A percentile compares a stretch with the other conserved stretches of the same genome.
These are phyloP conservation scores for Grigorovia yakushimaensis DNA, from an alignment of 805 yeast species.

Conservation along the genomic window DNA sequence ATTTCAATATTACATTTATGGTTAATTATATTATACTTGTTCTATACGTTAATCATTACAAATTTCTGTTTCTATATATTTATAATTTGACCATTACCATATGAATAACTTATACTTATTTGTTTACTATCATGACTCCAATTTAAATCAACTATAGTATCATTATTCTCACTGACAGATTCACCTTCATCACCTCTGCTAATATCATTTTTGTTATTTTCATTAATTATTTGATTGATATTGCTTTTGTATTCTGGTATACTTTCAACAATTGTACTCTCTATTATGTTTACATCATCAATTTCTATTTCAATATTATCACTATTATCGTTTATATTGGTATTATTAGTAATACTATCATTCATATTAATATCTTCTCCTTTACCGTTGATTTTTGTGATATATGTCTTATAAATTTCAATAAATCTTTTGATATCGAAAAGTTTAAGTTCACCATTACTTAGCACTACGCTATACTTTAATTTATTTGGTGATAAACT, in stretches of 20 bases:
- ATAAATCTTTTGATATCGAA: slow-evolving; percentile 33
- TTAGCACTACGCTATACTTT: slow-evolving; percentile 54
- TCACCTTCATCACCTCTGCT: background rate
- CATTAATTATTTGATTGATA: background rate
- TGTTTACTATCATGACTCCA: background rate
- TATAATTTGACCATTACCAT: slow-evolving; percentile 22
- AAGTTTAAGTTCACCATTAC: slow-evolving; percentile 47
- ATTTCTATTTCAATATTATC: background rate
- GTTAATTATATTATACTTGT: background rate
- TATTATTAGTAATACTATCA: no score
- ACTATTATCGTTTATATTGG: background rate
- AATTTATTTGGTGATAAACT: slow-evolving; percentile 40
- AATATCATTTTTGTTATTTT: background rate
- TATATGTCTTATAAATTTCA: background rate
- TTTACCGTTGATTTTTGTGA: background rate
- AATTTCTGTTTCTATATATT: slow-evolving; percentile 6
- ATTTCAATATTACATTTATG: no score
- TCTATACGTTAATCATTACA: background rate
- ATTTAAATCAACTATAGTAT: background rate
- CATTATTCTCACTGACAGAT: background rate
- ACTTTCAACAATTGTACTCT: background rate
- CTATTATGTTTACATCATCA: background rate
- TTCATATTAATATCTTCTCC: no score
- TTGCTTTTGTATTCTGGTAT: background rate
- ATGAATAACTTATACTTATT: slow-evolving; percentile 7